Evolutionary conservation across 2,329 filamentous ascomycete genomes (phyloP).

Genomic region (Beauveria bassiana): DNA sequence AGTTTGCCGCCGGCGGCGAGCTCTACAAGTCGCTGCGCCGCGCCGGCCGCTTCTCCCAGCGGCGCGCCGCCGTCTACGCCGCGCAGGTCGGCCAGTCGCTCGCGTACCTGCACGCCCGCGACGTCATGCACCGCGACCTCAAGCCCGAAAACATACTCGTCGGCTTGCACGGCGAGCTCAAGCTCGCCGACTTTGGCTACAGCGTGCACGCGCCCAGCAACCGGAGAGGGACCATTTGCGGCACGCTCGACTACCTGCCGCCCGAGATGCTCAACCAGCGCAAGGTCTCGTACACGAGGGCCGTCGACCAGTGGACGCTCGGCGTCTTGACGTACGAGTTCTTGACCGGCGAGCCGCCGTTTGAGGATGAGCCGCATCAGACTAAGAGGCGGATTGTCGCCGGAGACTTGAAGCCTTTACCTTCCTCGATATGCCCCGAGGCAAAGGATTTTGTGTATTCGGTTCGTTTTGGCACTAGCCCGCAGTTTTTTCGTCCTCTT

Average conservation of each 20-base stretch:
- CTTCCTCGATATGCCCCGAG: slow-evolving; percentile 14
- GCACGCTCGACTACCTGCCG: slow-evolving; percentile 22
- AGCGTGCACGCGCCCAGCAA: slow-evolving; percentile 21
- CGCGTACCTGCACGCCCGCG: slow-evolving; percentile 80
- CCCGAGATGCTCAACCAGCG: slow-evolving; percentile 19
- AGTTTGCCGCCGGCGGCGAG: slow-evolving; percentile 79
- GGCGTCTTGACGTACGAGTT: slow-evolving; percentile 22
- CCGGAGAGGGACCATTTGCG: slow-evolving; percentile 19
- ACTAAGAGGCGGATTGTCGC: slow-evolving; percentile 16
- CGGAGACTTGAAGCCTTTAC: slow-evolving; percentile 17
- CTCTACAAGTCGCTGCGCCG: slow-evolving; percentile 78
- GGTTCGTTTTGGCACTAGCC: slow-evolving; percentile 8
- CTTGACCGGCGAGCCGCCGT: slow-evolving; percentile 18
- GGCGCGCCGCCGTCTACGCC: slow-evolving; percentile 78
- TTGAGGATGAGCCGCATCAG: slow-evolving; percentile 17
- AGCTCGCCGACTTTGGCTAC: slow-evolving; percentile 23
- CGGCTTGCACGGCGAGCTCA: slow-evolving; percentile 21
- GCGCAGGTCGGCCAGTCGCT: slow-evolving; percentile 82
- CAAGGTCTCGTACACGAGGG: slow-evolving; percentile 12
- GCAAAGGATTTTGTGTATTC: slow-evolving; percentile 16
- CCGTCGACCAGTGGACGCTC: slow-evolving; percentile 18
- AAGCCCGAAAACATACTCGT: slow-evolving; percentile 37
- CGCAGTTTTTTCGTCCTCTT: not conserved
- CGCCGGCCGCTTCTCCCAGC: slow-evolving; percentile 73
- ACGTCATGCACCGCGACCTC: slow-evolving; percentile 86